Conservation (phyloP, 106 monocot genomes). For the Ottelia alismoides region DNA sequence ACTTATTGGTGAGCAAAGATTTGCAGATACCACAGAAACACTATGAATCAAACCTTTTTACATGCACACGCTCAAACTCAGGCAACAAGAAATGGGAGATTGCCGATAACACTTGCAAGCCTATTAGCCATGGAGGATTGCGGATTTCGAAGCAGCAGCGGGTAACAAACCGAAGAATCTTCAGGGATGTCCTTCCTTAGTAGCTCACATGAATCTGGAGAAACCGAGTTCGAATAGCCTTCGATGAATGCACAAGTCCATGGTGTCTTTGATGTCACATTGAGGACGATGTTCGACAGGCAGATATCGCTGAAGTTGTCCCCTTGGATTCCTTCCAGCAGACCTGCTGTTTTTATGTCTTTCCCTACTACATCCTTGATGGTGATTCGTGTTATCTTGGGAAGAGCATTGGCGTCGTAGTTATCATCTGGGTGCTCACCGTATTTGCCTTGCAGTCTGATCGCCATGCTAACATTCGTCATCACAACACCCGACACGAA, state of each 20-base stretch:
- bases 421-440: slow-evolving; percentile 30
- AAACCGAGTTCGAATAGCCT: slow-evolving; percentile 27
- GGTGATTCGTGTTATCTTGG: slow-evolving; percentile 13
- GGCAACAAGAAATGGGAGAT: too few relatives aligned
- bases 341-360: slow-evolving; percentile 22
- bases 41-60: too few relatives aligned
- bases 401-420: slow-evolving; percentile 23
- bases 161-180: slow-evolving; percentile 11
- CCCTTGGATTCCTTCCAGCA: slow-evolving; percentile 21
- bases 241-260: slow-evolving; percentile 25
- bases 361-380: slow-evolving; percentile 20
- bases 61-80: too few relatives aligned
- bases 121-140: not conserved
- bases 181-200: slow-evolving; percentile 6
- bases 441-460: slow-evolving; percentile 19
- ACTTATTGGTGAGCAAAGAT: too few relatives aligned
- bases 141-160: not conserved
- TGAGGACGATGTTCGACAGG: slow-evolving; percentile 17
- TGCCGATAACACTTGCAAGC: too few relatives aligned
- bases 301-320: slow-evolving; percentile 28
- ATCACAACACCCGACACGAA: slow-evolving; percentile 14
- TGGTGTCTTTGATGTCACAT: slow-evolving; percentile 12
- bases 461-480: slow-evolving; percentile 14
- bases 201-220: slow-evolving; percentile 13
- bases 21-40: too few relatives aligned